Evolutionary conservation across 2,329 filamentous ascomycete species (phyloP), one percentile per base, ranked within the genome.

Genomic region (Colletotrichum lindemuthianum): DNA sequence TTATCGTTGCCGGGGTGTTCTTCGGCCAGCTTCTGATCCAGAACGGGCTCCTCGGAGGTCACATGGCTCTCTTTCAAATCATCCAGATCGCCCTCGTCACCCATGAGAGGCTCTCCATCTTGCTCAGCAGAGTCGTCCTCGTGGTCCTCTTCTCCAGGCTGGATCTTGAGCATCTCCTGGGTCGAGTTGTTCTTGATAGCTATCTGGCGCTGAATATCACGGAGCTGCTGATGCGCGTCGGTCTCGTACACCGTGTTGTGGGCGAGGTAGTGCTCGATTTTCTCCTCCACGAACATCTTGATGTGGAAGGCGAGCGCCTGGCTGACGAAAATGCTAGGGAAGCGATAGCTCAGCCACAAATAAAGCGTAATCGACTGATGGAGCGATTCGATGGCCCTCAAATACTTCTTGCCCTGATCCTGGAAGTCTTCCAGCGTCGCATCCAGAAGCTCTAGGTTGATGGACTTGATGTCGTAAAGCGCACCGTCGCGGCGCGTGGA

Each of bases 341-440:
- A 97, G 7, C 95, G 90, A 77, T 95, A 98, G 70, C 92, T 95
- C 13, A 99, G 83, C 96, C 96, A 99, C 2, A 97, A 84, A 74
- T 98, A 99, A 50, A 94, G 80, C 48, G 95, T 92, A 41, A 99
- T 81, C 34, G 88, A 83, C 71, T 92, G 92, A 79, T 99, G 96
- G 13, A 99, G 82, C 3, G 80, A 76, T 75, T 99, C 96, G 16
- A 98, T 81, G 8, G 82, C 78, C 59, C 81, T 80, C 10, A 99
- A 82, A 69, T 93, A 92, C 6, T 75, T 69, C 11, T 36, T 60
- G 41, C 67, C 67, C 33, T 67, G 54, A n/a, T 53, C 48, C n/a
- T 47, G 15, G 32, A 61, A 65, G 54, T 68, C 60, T 7, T 58
- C 67, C 33, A 79, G 64, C 50, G 90, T 84, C 1, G 90, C 76